Conservation (phyloP, 768 basidiomycete genomes). For the Psilocybe subaeruginosa region DNA sequence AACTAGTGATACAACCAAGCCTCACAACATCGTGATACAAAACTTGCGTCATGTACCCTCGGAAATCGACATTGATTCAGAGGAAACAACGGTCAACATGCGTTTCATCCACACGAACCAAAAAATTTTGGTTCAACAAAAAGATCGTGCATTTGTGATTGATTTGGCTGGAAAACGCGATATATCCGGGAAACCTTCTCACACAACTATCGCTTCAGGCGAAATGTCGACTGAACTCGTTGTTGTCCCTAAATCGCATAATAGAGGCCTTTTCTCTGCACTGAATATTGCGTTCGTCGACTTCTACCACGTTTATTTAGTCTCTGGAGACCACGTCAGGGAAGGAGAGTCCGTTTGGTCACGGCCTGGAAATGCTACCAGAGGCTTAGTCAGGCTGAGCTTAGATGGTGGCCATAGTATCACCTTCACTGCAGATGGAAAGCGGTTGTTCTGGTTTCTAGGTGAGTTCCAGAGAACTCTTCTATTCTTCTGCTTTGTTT, state of each 20-base stretch:
- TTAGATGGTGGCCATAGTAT: conserved; percentile 77
- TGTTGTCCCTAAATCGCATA: conserved; percentile 35
- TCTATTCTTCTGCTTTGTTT: not conserved
- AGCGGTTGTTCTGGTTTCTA: conserved; percentile 72
- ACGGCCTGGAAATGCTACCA: conserved; percentile 68
- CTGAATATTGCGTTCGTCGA: conserved; percentile 66
- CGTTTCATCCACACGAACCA: conserved; percentile 56
- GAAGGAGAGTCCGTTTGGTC: conserved; percentile 60
- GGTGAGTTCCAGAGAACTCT: conserved; percentile 42
- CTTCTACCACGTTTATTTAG: conserved; percentile 68
- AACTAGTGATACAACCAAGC: conserved; percentile 20
- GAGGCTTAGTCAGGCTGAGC: conserved; percentile 62
- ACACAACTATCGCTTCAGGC: conserved; percentile 55
- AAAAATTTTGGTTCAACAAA: conserved; percentile 63
- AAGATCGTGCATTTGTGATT: conserved; percentile 22
- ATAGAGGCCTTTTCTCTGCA: conserved; percentile 20
- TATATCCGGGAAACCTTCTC: conserved; percentile 48
- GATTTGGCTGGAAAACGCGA: conserved; percentile 46
- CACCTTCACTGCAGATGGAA: conserved; percentile 65
- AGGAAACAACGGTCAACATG: conserved; percentile 48
- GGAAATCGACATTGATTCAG: conserved; percentile 39
- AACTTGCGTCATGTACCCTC: conserved; percentile 55
- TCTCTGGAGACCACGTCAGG: conserved; percentile 41
- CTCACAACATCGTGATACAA: conserved; percentile 38
- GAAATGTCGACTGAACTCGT: conserved; percentile 60